Percentiles rank a stretch among this genome's conserved stretches.
These are phyloP conservation scores for Trichothecium roseum DNA, from an alignment of 2,329 filamentous ascomycete genomes.

Conservation along the genomic window DNA sequence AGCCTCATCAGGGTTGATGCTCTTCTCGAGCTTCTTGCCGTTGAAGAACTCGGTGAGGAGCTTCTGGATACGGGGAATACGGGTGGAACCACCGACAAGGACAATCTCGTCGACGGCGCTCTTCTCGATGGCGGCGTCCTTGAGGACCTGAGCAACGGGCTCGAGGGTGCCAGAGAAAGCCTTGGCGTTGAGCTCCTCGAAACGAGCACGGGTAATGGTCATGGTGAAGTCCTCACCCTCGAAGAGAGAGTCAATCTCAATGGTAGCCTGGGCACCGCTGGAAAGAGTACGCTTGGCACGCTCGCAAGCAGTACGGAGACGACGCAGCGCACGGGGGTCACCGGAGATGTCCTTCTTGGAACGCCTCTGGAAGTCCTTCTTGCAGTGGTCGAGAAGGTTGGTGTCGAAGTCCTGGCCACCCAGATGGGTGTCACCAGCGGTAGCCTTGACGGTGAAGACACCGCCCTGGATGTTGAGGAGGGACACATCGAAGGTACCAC, in stretches of 20 bases:
- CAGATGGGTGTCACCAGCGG: slow-evolving; percentile 92
- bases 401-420: slow-evolving; percentile 96
- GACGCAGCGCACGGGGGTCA: slow-evolving; percentile 85
- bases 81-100: slow-evolving; percentile 95
- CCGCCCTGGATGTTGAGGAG: slow-evolving; percentile 97
- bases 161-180: slow-evolving; percentile 89
- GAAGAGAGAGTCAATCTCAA: slow-evolving; percentile 98
- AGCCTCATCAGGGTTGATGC: slow-evolving; percentile 99
- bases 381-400: slow-evolving; percentile 91
- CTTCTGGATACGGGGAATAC: slow-evolving; percentile 99
- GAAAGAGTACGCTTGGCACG: slow-evolving; percentile 99
- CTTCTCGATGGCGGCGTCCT: slow-evolving; percentile 86
- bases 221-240: slow-evolving; percentile 97
- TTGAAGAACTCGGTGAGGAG: slow-evolving; percentile 98
- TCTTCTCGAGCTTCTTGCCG: slow-evolving; percentile 99
- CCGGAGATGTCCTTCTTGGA: slow-evolving; percentile 63
- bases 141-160: slow-evolving; percentile 91
- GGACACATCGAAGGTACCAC: slow-evolving; percentile 99
- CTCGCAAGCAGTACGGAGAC: slow-evolving; percentile 96
- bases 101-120: slow-evolving; percentile 93
- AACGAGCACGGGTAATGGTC: slow-evolving; percentile 95
- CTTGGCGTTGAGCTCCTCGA: slow-evolving; percentile 97
- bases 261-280: slow-evolving; percentile 91
- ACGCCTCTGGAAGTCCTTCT: slow-evolving; percentile 70
- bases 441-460: slow-evolving; percentile 98